phyloP scores from a whole-genome alignment of 1,284 basidiomycete genomes.

The Heterobasidion parviporum region DNA sequence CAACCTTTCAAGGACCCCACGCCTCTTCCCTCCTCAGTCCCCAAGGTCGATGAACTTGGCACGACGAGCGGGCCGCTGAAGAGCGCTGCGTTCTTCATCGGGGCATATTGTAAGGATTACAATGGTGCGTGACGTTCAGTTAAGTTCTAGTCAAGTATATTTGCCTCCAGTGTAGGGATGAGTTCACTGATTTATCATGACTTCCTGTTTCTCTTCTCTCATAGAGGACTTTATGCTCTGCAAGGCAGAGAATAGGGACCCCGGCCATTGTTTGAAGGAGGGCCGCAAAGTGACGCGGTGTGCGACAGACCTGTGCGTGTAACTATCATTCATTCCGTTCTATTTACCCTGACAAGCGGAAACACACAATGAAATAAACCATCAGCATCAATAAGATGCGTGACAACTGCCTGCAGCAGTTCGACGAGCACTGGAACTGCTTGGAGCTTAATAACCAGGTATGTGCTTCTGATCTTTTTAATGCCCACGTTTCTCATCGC shows the following conservation, averaged over 20 bases:
- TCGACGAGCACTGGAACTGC: constrained; percentile 93
- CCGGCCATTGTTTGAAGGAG: constrained; percentile 92
- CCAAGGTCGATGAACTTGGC: constrained; percentile 88
- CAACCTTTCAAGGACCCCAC: constrained; percentile 61
- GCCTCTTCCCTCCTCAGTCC: constrained; percentile 66
- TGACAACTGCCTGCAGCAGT: constrained; percentile 85
- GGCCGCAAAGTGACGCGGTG: constrained; percentile 95
- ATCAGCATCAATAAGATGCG: constrained; percentile 86
- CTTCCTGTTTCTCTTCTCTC: neutral
- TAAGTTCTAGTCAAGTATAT: neutral
- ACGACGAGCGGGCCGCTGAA: constrained; percentile 91
- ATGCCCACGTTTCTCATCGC: neutral
- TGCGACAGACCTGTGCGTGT: constrained; percentile 84
- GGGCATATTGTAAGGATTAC: constrained; percentile 91
- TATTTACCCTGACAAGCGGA: neutral
- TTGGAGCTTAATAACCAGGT: constrained; percentile 95
- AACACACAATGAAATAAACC: neutral
- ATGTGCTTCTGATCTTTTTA: constrained; percentile 12
- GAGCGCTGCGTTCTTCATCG: constrained; percentile 96
- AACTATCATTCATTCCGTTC: constrained; percentile 1
- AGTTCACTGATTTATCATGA: neutral
- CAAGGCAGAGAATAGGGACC: constrained; percentile 87
- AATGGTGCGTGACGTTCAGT: constrained; percentile 68
- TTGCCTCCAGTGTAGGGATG: neutral
- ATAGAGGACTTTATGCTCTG: constrained; percentile 99